Evolutionary conservation across 176 grass and related monocot species (phyloP).

Genomic region (Hordeum vulgare): DNA sequence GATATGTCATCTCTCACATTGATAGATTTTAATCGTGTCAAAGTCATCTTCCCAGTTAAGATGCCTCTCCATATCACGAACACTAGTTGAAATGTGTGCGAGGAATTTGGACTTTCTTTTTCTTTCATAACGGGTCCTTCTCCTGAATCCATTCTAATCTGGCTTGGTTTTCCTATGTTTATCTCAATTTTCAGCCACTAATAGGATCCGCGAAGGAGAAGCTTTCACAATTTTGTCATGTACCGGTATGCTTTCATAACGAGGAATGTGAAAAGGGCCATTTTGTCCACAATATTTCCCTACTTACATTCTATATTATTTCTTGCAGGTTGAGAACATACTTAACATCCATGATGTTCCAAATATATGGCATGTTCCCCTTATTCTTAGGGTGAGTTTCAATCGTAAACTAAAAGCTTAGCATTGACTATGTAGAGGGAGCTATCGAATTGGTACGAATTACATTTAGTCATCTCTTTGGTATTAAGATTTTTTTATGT

Average conservation of each 20-base stretch:
- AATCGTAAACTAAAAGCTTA: slow-evolving; percentile 12
- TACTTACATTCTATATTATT: slow-evolving; percentile 24
- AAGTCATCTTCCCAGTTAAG: not conserved
- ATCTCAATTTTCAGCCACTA: slow-evolving; percentile 65
- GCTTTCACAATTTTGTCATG: slow-evolving; percentile 99
- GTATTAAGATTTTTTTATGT: not conserved
- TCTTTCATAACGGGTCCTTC: not conserved
- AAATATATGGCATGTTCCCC: slow-evolving; percentile 95
- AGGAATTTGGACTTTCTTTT: not conserved
- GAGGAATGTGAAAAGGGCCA: not conserved
- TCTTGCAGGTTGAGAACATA: slow-evolving; percentile 81
- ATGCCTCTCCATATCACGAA: not conserved
- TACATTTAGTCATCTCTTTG: not conserved
- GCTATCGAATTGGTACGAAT: not conserved
- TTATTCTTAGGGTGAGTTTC: slow-evolving; percentile 86
- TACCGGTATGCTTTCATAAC: slow-evolving; percentile 56
- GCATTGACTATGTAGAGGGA: not conserved
- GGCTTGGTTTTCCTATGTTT: not conserved
- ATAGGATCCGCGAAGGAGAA: slow-evolving; percentile 75
- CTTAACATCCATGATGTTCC: slow-evolving; percentile 95
- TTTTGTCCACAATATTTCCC: not conserved
- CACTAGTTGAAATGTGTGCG: not conserved
- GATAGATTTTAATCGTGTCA: not conserved
- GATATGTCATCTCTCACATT: not conserved
- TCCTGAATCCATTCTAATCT: not conserved